These are phyloP conservation scores for Colletotrichum theobromicola DNA, from an alignment of 2,329 filamentous ascomycete genomes.

Conservation along the genomic window DNA sequence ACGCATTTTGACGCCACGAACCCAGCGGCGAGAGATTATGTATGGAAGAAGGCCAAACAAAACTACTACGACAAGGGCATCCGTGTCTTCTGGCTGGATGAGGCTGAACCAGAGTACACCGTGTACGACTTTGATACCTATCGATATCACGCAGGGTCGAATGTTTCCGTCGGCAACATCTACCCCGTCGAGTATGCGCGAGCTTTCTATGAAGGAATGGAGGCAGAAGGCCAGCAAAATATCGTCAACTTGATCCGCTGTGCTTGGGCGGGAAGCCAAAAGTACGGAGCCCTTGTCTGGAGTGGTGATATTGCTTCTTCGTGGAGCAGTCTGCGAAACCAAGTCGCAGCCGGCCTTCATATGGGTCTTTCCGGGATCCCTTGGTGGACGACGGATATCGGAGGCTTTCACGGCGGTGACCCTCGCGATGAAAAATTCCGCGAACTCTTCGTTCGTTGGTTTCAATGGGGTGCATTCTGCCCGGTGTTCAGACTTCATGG, in stretches of 20 bases:
- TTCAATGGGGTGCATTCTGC: slow-evolving; percentile 72
- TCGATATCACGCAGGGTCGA: slow-evolving; percentile 55
- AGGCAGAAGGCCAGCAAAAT: slow-evolving; percentile 54
- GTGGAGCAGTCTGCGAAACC: slow-evolving; percentile 63
- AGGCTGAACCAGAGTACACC: slow-evolving; percentile 70
- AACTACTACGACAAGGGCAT: slow-evolving; percentile 70
- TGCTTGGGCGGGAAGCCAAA: slow-evolving; percentile 62
- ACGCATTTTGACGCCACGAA: slow-evolving; percentile 70
- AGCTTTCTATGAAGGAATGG: slow-evolving; percentile 65
- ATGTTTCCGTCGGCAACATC: slow-evolving; percentile 58
- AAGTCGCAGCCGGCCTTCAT: slow-evolving; percentile 68
- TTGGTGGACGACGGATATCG: slow-evolving; percentile 76
- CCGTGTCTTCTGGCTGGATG: slow-evolving; percentile 71
- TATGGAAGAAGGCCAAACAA: slow-evolving; percentile 63
- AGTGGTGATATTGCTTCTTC: slow-evolving; percentile 70
- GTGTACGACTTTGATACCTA: slow-evolving; percentile 72
- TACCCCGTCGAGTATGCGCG: slow-evolving; percentile 64
- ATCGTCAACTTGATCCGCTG: slow-evolving; percentile 61
- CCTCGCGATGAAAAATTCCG: slow-evolving; percentile 60
- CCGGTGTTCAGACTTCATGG: slow-evolving; percentile 73
- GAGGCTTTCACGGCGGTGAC: slow-evolving; percentile 71
- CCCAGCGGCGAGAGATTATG: slow-evolving; percentile 59
- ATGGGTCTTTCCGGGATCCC: slow-evolving; percentile 69
- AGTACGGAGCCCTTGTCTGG: slow-evolving; percentile 71
- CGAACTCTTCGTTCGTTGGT: slow-evolving; percentile 71